These are phyloP conservation scores for Bretziella fagacearum DNA, from an alignment of 2,329 filamentous ascomycete genomes.

Conservation along the genomic window DNA sequence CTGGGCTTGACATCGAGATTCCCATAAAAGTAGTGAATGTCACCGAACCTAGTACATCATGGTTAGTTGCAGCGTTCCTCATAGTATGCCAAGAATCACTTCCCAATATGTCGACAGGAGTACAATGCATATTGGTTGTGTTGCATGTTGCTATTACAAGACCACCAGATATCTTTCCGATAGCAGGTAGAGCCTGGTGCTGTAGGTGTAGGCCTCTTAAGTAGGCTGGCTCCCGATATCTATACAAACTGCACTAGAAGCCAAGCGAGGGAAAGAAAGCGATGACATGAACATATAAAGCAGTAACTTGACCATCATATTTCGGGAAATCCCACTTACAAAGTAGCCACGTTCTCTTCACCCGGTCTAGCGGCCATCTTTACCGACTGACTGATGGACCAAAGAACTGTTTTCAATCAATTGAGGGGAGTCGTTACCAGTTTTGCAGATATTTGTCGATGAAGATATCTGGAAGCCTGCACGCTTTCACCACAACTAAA, in stretches of 20 bases:
- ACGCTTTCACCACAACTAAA: too few species aligned
- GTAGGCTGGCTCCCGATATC: background rate
- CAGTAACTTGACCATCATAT: too few species aligned
- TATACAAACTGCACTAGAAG: background rate
- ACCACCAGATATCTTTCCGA: background rate
- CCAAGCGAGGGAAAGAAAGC: background rate
- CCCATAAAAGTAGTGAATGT: conserved; percentile 64
- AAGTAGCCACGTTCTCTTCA: conserved; percentile 34
- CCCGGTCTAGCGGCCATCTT: conserved; percentile 31
- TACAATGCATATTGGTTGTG: too few species aligned
- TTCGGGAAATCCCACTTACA: too few species aligned
- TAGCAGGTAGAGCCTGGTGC: background rate
- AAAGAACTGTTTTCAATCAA: too few species aligned
- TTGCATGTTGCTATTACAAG: background rate
- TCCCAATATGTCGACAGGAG: too few species aligned
- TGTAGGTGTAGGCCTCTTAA: background rate
- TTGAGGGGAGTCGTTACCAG: too few species aligned
- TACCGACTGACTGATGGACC: too few species aligned
- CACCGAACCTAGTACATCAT: conserved; percentile 43
- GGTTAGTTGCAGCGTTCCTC: background rate
- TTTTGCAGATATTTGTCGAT: too few species aligned
- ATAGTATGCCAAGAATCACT: background rate
- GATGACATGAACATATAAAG: background rate
- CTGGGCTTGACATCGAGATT: conserved; percentile 47
- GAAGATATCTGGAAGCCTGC: too few species aligned